Base-by-base conservation (phyloP, 371 early-diverging fungal genomes). In the Dinochytrium kinnereticum region DNA sequence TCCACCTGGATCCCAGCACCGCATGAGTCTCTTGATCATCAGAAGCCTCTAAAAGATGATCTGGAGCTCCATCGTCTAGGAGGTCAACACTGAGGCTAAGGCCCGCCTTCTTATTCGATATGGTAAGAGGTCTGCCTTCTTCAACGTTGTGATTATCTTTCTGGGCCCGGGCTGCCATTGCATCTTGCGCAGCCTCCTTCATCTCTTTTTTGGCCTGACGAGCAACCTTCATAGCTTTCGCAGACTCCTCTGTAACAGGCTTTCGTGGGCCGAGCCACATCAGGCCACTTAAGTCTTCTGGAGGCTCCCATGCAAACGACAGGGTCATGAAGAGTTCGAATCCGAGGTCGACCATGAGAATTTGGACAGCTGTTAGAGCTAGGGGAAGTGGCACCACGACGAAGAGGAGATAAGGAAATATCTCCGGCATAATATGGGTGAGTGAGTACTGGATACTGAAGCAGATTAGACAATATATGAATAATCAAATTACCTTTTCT, bases 241-340 rank as follows among this genome's bases (percentile, higher is more conserved):
- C 13, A 26, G 68, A 64, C 33, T 81, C 79, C 15, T 57, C 61
- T 7, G 84, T 83, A 19, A 88, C 85, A 7, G 81, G 80, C 59
- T 76, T 64, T 21, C 88, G 81, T 13, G 90, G 90, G 30, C 80
- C 81, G 57, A 83, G 69, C 33, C 70, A 51, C 80, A 88, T 81
- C 21, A 90, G 59, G 15, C 75, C 64, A 30, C 72, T 74, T 21
- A 64, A 59, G 71, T 79, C 79, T 64, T 90, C 90, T 0, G 86
- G 79, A 1, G 85, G 85, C 69, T 90, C 90, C 78, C 78, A 90
- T 0, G 89, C 87, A 77, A 87, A 87, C 10, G 80, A 79, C 13
- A 88, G 69, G n/a, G 86, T 83, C 26, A 83, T 82, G 59, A 87
- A 78, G 2, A 89, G 65, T 75, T 90, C 90, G 68, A 86, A 85